phyloP scores from a whole-genome alignment of 768 basidiomycete genomes.

The Serendipita sp. region DNA sequence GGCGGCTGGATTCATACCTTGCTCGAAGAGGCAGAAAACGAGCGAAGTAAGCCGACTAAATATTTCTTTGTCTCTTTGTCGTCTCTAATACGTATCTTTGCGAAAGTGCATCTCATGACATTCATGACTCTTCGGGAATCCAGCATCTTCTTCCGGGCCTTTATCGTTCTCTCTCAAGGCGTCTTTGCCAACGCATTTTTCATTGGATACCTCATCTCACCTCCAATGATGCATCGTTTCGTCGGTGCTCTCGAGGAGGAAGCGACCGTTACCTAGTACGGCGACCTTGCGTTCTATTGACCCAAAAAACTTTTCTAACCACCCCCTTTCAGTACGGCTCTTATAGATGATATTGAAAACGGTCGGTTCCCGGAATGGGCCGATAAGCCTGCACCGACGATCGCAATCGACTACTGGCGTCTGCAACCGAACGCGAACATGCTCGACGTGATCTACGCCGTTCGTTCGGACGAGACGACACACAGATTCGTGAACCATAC shows the following conservation, averaged over 20 bases:
- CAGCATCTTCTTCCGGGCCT: slow-evolving; percentile 56
- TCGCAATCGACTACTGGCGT: slow-evolving; percentile 94
- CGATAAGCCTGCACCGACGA: slow-evolving; percentile 59
- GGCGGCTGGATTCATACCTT: slow-evolving; percentile 82
- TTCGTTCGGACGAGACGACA: slow-evolving; percentile 83
- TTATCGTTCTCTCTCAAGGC: slow-evolving; percentile 72
- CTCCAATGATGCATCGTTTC: slow-evolving; percentile 70
- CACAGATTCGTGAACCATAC: slow-evolving; percentile 96
- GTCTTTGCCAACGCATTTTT: slow-evolving; percentile 77
- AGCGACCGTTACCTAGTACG: slow-evolving; percentile 81
- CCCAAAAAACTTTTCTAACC: slow-evolving; percentile 11
- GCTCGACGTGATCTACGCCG: slow-evolving; percentile 78
- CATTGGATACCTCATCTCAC: slow-evolving; percentile 52
- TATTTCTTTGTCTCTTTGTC: slow-evolving; percentile 74
- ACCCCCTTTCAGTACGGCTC: slow-evolving; percentile 41
- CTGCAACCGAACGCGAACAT: slow-evolving; percentile 54
- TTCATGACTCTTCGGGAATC: slow-evolving; percentile 88
- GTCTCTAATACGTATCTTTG: not conserved
- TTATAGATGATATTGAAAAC: slow-evolving; percentile 67
- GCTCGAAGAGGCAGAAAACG: slow-evolving; percentile 90
- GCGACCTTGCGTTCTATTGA: slow-evolving; percentile 10
- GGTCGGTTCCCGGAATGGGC: slow-evolving; percentile 73
- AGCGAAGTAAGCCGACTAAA: slow-evolving; percentile 27
- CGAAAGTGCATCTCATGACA: slow-evolving; percentile 37
- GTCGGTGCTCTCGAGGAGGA: slow-evolving; percentile 91